Evolutionary conservation across 139 green algal genomes (phyloP), one percentile per base, ranked within the genome.

Genomic region (Nannochloris sp.): DNA sequence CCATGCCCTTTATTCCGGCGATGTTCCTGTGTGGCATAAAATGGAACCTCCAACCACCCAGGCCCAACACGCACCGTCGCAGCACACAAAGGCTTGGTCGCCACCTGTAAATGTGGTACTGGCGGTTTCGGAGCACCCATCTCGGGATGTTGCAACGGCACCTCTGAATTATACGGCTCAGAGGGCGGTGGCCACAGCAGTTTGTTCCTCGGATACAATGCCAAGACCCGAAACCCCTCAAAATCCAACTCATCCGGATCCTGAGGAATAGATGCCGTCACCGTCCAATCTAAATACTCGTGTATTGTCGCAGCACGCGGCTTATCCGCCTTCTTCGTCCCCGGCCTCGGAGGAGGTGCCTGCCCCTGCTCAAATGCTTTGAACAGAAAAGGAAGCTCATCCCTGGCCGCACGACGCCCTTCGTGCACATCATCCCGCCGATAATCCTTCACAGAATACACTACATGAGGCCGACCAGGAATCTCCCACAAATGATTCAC

Each of bases 241-340:
- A 96, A 96, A 68, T 95, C 90, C 73, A 88, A 79, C 50, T 89
- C 80, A 17, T 86, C 75, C 5, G 83, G 78, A 17, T 76, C 68
- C 16, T 79, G 57, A 3, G 84, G 74, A 25, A 81, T 73, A 37
- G 80, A 72, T 4, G 82, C 85, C 2, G 89, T 93, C 10, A 95
- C 80, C 3, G 90, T 96, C 90, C 90, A 96, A 72, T 95, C 85
- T 17, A 96, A 79, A 74, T 95, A 96, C 68, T 96, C 89, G 65
- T 96, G 90, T 36, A 96, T 96, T 56, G 90, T 96, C 57, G 83
- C 72, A 13, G 82, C 79, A 14, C 89, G 79, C 5, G 86, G 81
- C 0, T 70, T 74, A 31, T 86, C 72, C n/a, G 82, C 76, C 31
- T 81, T 80, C 23, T 88, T 81, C 11, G 65, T 85, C 12, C 57